Conservation (phyloP, 768 basidiomycete genomes). For the Podaxis pistillaris region DNA sequence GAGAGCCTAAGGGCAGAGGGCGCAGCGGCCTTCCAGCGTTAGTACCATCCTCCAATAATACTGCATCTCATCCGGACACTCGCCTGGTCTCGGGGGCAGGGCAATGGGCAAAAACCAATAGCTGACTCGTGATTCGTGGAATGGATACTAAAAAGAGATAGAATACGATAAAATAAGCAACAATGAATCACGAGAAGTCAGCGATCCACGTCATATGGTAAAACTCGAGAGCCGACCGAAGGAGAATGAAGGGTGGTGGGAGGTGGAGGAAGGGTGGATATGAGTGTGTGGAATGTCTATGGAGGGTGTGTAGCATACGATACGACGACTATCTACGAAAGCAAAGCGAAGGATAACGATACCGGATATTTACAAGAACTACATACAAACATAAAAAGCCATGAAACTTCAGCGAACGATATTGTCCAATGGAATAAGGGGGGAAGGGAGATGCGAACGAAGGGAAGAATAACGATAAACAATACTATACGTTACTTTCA, state of each 20-base stretch:
- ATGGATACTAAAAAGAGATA: neutral
- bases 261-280: neutral
- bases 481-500: neutral
- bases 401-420: neutral
- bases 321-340: neutral
- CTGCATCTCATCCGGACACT: too few relatives aligned
- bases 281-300: neutral
- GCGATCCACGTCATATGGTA: neutral
- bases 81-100: neutral
- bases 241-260: neutral
- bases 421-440: neutral
- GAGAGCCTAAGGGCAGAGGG: neutral
- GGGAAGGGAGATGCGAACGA: neutral
- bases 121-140: neutral
- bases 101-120: neutral
- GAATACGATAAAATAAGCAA: neutral
- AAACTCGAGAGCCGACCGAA: neutral
- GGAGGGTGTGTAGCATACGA: neutral
- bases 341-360: neutral
- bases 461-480: conserved; percentile 3
- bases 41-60: too few relatives aligned
- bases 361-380: neutral
- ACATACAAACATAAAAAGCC: neutral
- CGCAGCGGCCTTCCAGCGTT: neutral
- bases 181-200: neutral